Base-by-base conservation (phyloP, 2,329 filamentous ascomycete genomes). In the Botrytis aclada region DNA sequence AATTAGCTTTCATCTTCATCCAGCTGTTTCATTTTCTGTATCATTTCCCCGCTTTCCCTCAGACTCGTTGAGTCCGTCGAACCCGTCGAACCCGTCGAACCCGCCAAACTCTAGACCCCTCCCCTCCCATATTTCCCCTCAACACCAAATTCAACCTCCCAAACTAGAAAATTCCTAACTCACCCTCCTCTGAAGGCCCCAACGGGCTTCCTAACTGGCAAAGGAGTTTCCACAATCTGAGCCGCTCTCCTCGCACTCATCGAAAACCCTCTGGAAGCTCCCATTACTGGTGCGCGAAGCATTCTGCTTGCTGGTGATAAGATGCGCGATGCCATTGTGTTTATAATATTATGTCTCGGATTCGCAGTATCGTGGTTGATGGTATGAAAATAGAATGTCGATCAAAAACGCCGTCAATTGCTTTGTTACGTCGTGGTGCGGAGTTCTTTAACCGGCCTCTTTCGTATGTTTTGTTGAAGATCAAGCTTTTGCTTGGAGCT, bases 151-250 rank as follows among this genome's bases (percentile, higher is more conserved):
- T 6, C 16, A 16, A 8, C 7, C 14, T 29, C n/a, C 51, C n/a
- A 41, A 64, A 56, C 47, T 22, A 66, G 58, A 47, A 20, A 47
- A 47, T 22, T 14, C 25, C 39, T 6, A 45, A 85, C 89, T 85
- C 82, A 93, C 91, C 90, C 90, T 85, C 90, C 90, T 80, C 91
- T 84, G 80, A 93, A 93, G 77, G 90, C 90, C 72, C 90, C 90
- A 70, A 92, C 87, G 12, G 91, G 90, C 81, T 88, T 92, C 81
- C 85, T 86, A n/a, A 85, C 83, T 41, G 89, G 85, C 71, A 88
- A 77, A 64, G 83, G 82, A 51, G 32, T 72, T 32, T 43, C 70
- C 25, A 4, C 7, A 22, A 41, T 63, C 14, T 32, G 45, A 45
- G 56, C 58, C 16, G 29, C 41, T 32, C 56, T 51, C 39, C 54